Evolutionary conservation across 1,139 yeast species (phyloP).

Genomic region (Lodderomyces metapsilosis): DNA sequence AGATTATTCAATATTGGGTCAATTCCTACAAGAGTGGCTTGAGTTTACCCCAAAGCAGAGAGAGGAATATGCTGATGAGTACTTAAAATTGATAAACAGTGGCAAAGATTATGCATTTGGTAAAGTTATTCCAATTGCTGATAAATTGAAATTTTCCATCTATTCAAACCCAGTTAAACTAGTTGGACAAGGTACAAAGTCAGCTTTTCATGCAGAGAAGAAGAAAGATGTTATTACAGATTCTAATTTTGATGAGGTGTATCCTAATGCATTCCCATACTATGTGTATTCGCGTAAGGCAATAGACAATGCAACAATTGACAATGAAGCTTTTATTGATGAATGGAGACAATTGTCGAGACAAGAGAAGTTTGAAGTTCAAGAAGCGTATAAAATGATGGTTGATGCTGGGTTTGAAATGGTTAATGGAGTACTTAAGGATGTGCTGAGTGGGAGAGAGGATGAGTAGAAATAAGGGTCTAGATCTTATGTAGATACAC

Average conservation of each 20-base stretch:
- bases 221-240: neutral
- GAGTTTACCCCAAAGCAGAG: conserved; percentile 19
- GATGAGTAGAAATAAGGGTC: neutral
- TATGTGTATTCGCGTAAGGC: conserved; percentile 1
- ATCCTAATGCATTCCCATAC: conserved; percentile 1
- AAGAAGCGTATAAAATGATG: conserved; percentile 28
- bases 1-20: conserved; percentile 1
- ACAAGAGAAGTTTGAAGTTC: conserved; percentile 25
- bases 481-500: neutral
- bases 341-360: conserved; percentile 28
- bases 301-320: conserved; percentile 1
- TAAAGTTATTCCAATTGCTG: conserved; percentile 24
- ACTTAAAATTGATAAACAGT: conserved; percentile 23
- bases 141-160: conserved; percentile 5
- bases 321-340: neutral
- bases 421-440: neutral
- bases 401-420: conserved; percentile 27
- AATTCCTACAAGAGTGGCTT: conserved; percentile 6
- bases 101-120: conserved; percentile 36
- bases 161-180: neutral
- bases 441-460: neutral
- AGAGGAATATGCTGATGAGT: conserved; percentile 25
- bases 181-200: conserved; percentile 3
- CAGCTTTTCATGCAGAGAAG: neutral
- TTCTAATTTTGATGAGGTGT: neutral